Evolutionary conservation across 805 yeast genomes (phyloP).

Genomic region (Starmerella geochares): DNA sequence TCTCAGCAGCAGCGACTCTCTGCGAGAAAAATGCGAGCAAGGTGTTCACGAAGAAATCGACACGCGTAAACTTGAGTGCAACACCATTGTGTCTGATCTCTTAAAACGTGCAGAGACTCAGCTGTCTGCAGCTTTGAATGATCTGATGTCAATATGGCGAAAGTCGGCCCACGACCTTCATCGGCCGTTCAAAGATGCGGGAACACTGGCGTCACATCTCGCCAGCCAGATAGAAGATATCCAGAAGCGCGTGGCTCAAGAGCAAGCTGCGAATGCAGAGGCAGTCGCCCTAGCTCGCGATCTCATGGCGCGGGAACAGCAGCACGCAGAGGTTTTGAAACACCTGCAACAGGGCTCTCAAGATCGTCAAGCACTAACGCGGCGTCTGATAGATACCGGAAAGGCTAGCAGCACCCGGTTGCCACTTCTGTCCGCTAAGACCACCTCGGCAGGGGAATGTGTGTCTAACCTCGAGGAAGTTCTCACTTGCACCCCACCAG

Average conservation of each 20-base stretch:
- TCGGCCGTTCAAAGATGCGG: not conserved
- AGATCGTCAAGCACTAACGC: not conserved
- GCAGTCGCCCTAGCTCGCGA: not conserved
- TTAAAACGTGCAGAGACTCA: not conserved
- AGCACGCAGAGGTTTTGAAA: not conserved
- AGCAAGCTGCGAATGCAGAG: not conserved
- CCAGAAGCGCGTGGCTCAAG: not conserved
- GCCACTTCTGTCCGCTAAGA: not conserved
- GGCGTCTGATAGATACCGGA: not conserved
- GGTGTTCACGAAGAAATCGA: not conserved
- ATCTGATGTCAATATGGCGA: not conserved
- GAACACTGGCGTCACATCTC: not conserved
- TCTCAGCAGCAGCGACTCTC: not conserved
- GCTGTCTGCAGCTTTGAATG: not conserved
- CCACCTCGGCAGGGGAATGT: slow-evolving; percentile 1
- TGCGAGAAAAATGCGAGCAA: not conserved
- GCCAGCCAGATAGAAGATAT: not conserved
- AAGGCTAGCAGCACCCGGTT: not conserved
- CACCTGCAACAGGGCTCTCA: not conserved
- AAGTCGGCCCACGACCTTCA: not conserved
- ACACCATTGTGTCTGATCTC: not conserved
- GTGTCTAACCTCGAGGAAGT: not conserved
- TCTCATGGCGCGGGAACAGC: not conserved
- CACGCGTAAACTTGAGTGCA: not conserved
- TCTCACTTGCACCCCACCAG: not conserved